phyloP scores from a whole-genome alignment of 768 basidiomycete species.

The Boletus reticuloceps region DNA sequence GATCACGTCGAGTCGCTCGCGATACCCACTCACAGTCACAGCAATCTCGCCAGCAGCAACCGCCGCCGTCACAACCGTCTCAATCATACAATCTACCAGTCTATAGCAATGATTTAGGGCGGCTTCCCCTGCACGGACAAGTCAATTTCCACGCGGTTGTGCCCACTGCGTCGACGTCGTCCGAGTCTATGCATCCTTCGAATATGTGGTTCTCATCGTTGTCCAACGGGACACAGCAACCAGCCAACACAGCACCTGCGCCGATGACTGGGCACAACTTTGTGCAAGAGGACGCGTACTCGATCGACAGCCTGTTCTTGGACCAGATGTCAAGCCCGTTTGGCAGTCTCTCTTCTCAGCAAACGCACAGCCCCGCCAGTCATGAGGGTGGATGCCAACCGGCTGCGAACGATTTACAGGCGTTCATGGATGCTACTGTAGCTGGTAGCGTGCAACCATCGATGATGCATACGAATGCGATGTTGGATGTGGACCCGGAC shows the following conservation, averaged over 20 bases:
- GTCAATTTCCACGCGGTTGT: conserved; percentile 10
- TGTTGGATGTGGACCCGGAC: conserved; percentile 40
- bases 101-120: conserved; percentile 56
- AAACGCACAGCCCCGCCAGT: background rate
- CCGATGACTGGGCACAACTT: conserved; percentile 2
- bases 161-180: background rate
- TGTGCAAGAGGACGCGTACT: conserved; percentile 6
- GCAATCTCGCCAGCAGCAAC: conserved; percentile 5
- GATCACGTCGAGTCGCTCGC: conserved; percentile 34
- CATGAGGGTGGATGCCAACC: background rate
- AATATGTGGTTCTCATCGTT: conserved; percentile 23
- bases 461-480: conserved; percentile 4
- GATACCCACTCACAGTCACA: conserved; percentile 18
- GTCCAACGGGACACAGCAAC: background rate
- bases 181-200: conserved; percentile 1
- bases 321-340: conserved; percentile 15
- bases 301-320: conserved; percentile 23
- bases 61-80: conserved; percentile 5
- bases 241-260: background rate
- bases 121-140: conserved; percentile 45
- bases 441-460: background rate
- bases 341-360: background rate
- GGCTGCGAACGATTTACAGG: conserved; percentile 7
- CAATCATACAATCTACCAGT: conserved; percentile 44
- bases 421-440: conserved; percentile 9